Base-by-base conservation (phyloP, 305 asterid species). In the Fraxinus greggii region DNA sequence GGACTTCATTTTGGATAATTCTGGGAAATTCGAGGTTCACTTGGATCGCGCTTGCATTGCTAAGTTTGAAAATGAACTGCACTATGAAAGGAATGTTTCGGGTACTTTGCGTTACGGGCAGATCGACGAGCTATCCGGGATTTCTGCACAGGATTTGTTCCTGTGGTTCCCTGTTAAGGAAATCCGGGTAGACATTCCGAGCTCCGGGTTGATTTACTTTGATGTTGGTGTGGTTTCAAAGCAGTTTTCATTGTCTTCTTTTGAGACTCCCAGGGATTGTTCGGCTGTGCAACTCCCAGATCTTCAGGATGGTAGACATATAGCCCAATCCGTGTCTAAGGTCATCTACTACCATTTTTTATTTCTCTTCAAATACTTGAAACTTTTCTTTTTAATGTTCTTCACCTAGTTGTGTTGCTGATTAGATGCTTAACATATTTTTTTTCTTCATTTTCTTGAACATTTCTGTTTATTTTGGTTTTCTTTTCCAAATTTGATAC, bases 161-260 rank as follows among this genome's bases (percentile, higher is more conserved):
- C 72, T 89, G 80, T 89, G 91, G 92, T 88, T 89, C 75, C 85
- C 89, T 1, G 92, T 89, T 33, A 89, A 89, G 79, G 90, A 85
- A 80, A 89, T 89, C 56, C 82, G 90, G 79, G 92, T 89, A 13
- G 90, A 85, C 42, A 63, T 88, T 38, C 88, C 91, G 15, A 86
- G 88, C 76, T 86, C 92, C 17, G 92, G 92, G 4, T 78, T 88
- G 82, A 89, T 89, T 88, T 90, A 90, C 78, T 90, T 90, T 75
- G 91, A 90, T 85, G 92, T 90, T 23, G 91, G 92, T 1, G 92
- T 90, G 40, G 92, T 90, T 35, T 90, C 91, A 13, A 90, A 90
- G 88, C 91, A 90, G 83, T 90, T 88, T 78, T 84, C 92, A 21
- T 42, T 88, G 79, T 90, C 92, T 29, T 85, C 91, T 17, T 90